A percentile compares a stretch with the other conserved stretches of the same genome.
These are phyloP conservation scores for Mycena leptocephala DNA, from an alignment of 768 basidiomycete genomes.

Conservation along the genomic window DNA sequence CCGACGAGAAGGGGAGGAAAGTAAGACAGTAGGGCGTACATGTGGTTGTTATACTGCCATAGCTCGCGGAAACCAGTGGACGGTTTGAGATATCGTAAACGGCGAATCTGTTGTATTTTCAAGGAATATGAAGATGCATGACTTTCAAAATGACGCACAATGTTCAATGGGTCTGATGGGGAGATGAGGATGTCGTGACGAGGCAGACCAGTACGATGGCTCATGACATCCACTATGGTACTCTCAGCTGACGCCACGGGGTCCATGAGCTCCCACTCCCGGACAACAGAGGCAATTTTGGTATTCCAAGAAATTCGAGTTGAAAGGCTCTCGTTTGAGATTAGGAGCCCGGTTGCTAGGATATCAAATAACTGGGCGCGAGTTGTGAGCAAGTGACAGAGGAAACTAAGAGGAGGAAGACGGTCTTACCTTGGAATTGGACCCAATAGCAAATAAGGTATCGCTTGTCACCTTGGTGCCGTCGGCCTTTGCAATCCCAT, in stretches of 20 bases:
- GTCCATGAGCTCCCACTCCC: slow-evolving; percentile 36
- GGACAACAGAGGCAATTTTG: slow-evolving; percentile 31
- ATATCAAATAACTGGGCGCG: background rate
- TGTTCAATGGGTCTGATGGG: too few species aligned
- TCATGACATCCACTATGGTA: slow-evolving; percentile 44
- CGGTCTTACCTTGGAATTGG: slow-evolving; percentile 24
- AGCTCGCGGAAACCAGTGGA: slow-evolving; percentile 44
- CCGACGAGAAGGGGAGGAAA: slow-evolving; percentile 33
- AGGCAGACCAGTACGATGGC: slow-evolving; percentile 46
- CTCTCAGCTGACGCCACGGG: slow-evolving; percentile 28
- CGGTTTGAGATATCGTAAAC: slow-evolving; percentile 36
- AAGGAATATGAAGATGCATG: background rate
- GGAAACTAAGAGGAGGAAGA: too few species aligned
- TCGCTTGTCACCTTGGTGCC: slow-evolving; percentile 25
- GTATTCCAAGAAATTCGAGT: slow-evolving; percentile 31
- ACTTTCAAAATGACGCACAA: too few species aligned
- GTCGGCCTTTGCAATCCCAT: too few species aligned
- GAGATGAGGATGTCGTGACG: slow-evolving; percentile 31
- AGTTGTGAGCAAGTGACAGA: too few species aligned
- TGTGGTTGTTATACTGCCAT: slow-evolving; percentile 44
- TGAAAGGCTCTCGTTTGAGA: slow-evolving; percentile 26
- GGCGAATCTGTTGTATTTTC: slow-evolving; percentile 12
- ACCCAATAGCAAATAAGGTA: slow-evolving; percentile 32
- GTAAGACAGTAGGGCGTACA: slow-evolving; percentile 43
- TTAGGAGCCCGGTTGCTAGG: slow-evolving; percentile 33